Base-by-base conservation (phyloP, 2,329 filamentous ascomycete species). In the Aspergillus pseudoviridinutans region DNA sequence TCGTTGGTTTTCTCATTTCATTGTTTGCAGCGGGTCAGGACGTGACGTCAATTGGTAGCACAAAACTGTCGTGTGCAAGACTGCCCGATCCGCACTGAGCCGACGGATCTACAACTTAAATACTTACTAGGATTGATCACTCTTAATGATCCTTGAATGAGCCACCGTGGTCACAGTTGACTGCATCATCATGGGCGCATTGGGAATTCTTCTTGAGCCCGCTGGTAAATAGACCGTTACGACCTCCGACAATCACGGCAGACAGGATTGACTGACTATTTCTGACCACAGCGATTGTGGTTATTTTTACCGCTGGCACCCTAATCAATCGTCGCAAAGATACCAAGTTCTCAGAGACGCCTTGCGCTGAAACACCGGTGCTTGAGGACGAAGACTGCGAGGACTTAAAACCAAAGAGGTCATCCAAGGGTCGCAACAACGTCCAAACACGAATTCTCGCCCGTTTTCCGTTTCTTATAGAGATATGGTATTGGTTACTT, bases 401-500 rank as follows among this genome's bases (percentile, higher is more conserved):
- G n/a, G 54, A 46, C 22, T 38, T 47, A 22, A 57, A 59, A 28
- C 24, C 55, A 10, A 53, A 42, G 6, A 53, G 47, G 6, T 49
- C 42, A 8, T 14, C 38, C 25, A 55, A 58, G 14, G 51, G 57
- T 22, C 54, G 58, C 17, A 51, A 32, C 7, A 61, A 57, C 20
- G 44, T 67, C 29, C 62, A 63, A 51, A 63, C 62, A 7, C 66
- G 66, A 12, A 38, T 67, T 8, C 60, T 72, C 22, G 62, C 64
- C 3, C 58, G 57, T 10, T 72, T 67, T 28, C 71, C 69, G 0
- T 72, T 72, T 42, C 47, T 72, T 3, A 29, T 72, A 8, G 71
- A 72, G 54, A 72, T 74, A 32, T 66, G 64, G 64, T 72, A 72
- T 56, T 73, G 69, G 70, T 52, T 67, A 28, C 60, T 73, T 14